Evolutionary conservation across 495 filamentous ascomycete species (phyloP), one percentile per base, ranked within the genome.

Genomic region (Penicillium salamii): DNA sequence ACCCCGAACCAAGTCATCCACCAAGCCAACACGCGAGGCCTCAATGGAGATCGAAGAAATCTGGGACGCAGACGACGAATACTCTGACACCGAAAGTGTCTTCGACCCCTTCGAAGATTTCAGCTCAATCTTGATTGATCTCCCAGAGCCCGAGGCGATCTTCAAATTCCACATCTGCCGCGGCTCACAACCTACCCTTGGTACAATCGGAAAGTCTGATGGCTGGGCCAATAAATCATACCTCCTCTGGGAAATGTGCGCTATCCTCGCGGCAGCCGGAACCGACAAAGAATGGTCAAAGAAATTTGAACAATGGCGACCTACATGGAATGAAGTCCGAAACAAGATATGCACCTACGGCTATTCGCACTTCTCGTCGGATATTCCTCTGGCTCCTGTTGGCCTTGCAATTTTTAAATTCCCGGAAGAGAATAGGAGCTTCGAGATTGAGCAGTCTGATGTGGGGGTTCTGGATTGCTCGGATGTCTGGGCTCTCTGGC

Each of bases 401-500:
- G 28, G 17, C 11, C 35, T 48, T 23, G 46, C 36, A 0, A 17
- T 17, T 1, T 23, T 36, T 35, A 7, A 20, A 19, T 1, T 36
- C 3, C 7, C 7, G 2, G 15, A 11, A 12, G 26, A 31, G 2
- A 11, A 13, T 13, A 23, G 36, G 26, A 18, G 28, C 1, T 48
- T 29, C 8, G 36, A 48, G 12, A 48, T 40, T 18, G 46, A 48
- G 12, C 24, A 47, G 11, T 39, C 8, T 13, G n/a, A 3, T n/a
- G 1, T 6, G 18, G 20, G 3, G n/a, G 2, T 15, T 13, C 14
- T 18, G 19, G 46, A 48, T 32, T 7, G 9, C 1, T 35, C 20
- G 35, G 46, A 48, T 48, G 32, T 48, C 1, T 48, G 46, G 46
- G 37, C 46, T 0, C 26, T 48, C 1, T 48, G 46, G 46, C 24